Evolutionary conservation across 176 grass and related monocot species (phyloP), one percentile per base, ranked within the genome.

Genomic region (Oryza meyeriana): DNA sequence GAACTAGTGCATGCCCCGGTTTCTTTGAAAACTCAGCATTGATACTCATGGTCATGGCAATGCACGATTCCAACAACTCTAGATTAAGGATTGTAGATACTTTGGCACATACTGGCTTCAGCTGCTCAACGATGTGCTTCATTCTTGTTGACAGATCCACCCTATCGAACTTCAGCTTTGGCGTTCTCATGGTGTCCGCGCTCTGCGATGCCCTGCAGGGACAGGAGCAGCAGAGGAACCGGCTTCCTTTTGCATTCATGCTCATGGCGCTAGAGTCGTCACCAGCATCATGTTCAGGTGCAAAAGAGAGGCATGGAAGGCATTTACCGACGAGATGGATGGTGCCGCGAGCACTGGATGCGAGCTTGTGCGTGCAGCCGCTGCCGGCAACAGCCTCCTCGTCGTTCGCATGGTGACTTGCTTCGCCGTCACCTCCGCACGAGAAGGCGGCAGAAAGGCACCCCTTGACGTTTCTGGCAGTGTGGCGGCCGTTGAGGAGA

Each of bases 81-180:
- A 63, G 26, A 12, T 59, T 5, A 14, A 81, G 71, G 58, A 81
- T 69, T 14, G 62, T 44, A 16, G 71, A 76, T 34, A 81, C 85
- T 47, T 35, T 81, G 3, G 9, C 14, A 38, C 63, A 81, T 0
- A 82, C 0, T 0, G 72, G 64, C 12, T 63, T 62, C 0, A 77
- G 14, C 39, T 76, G 64, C 28, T 87, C 36, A 1, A 64, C 6
- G 18, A 52, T 52, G 18, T 52, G 14, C 17, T 52, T 22, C 17
- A 52, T 52, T 22, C 48, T 52, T 52, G 1, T 20, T 1, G 48
- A 52, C 0, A 52, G 6, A 52, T 22, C 17, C 18, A 52, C 48
- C 48, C 48, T 52, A 2, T 52, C 5, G 8, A 22, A 22, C 48
- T 52, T 20, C 17, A 52, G 18, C 48, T 22, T 52, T 52, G 17